Evolutionary conservation across 1,139 yeast species (phyloP).

Genomic region (Zygosaccharomyces sapae): DNA sequence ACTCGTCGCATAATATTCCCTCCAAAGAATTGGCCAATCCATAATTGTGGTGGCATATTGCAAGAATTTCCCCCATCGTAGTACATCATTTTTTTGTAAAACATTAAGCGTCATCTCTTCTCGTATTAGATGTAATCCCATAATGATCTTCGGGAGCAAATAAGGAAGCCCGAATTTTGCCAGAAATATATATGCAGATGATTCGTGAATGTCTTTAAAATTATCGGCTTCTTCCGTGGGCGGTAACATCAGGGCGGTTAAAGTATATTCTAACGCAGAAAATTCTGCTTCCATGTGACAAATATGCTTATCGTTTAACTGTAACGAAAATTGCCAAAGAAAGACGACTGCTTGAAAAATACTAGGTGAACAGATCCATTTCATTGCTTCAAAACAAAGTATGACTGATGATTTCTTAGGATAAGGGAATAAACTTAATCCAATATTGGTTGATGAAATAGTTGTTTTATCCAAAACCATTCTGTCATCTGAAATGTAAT

Average conservation of each 20-base stretch:
- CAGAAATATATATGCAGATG: slow-evolving; percentile 31
- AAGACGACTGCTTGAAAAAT: slow-evolving; percentile 17
- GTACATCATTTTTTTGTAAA: slow-evolving; percentile 40
- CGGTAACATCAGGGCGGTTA: slow-evolving; percentile 14
- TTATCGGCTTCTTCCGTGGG: slow-evolving; percentile 11
- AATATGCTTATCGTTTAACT: background rate
- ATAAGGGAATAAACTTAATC: slow-evolving; percentile 19
- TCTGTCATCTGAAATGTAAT: slow-evolving; percentile 12
- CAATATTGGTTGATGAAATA: background rate
- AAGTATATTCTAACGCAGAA: slow-evolving; percentile 10
- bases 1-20: slow-evolving; percentile 45
- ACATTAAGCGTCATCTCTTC: slow-evolving; percentile 69
- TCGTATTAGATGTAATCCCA: slow-evolving; percentile 68
- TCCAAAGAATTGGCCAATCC: slow-evolving; percentile 75
- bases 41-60: slow-evolving; percentile 61
- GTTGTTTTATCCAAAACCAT: slow-evolving; percentile 14
- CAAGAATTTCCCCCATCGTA: slow-evolving; percentile 51
- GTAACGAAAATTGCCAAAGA: slow-evolving; percentile 22
- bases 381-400: slow-evolving; percentile 21
- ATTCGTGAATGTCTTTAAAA: slow-evolving; percentile 1
- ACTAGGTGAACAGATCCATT: slow-evolving; percentile 17
- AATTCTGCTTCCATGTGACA: slow-evolving; percentile 6
- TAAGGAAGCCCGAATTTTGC: slow-evolving; percentile 39
- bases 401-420: slow-evolving; percentile 15
- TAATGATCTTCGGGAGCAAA: slow-evolving; percentile 56